Evolutionary conservation across 2,329 filamentous ascomycete genomes (phyloP), one percentile per base, ranked within the genome.

Genomic region (Diaporthe amygdali): DNA sequence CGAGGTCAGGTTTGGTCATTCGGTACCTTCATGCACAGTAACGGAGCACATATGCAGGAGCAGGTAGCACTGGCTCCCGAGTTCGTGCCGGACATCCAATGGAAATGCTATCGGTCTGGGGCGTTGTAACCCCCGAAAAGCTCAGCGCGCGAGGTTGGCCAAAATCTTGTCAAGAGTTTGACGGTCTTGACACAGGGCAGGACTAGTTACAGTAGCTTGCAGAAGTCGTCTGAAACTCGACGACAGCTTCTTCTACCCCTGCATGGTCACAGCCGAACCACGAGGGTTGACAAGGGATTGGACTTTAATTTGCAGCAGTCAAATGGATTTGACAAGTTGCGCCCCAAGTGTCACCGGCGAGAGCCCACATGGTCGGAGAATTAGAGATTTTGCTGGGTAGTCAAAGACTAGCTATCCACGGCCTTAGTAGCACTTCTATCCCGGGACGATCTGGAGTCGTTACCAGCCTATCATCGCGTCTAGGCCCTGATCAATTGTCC

Each of bases 1-100:
- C 46, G 34, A 54, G 71, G 22, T 30, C 49, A 54, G 27, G 51
- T 46, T 15, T 71, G 61, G 63, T 47, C 66, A 34, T 44, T 30
- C 64, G 64, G 30, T 72, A 52, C 41, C 44, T 49, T 49, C 41
- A 72, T 72, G 71, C 71, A 72, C 47, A 12, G 34, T 32, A 49
- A 68, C 55, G 71, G 71, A 44, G 71, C 63, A 68, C 69, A n/a
- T 56, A 71, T 72, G 71, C 71, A 72, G 68, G 68, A 61, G 68
- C 34, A 25, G 61, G 59, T 69, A 72, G 66, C 54, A 70, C 47
- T 54, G 55, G 70, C 66, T 41, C 66, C 44, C 49, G 51, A 63
- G 20, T n/a, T 37, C 30, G 56, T 27, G 20, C 44, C 49, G 54
- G 63, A 52, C 20, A 54, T 32, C 71, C 71, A 72, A 72, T 72